Evolutionary conservation across 305 asterid genomes (phyloP).

Genomic region (Ajuga reptans): DNA sequence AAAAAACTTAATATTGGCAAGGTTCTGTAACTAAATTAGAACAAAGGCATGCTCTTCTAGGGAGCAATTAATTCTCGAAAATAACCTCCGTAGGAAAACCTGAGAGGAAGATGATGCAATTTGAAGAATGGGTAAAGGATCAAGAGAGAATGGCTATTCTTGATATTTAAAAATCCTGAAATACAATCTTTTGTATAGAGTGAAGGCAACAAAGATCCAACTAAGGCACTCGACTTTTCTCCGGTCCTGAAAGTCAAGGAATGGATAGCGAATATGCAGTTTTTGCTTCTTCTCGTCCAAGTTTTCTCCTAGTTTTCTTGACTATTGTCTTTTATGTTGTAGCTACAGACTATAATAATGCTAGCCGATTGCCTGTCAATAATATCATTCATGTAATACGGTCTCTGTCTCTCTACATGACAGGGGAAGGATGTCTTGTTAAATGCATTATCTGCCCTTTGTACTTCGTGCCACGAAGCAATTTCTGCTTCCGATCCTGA

Average conservation of each 20-base stretch:
- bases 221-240: not conserved
- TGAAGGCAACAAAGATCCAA: not conserved
- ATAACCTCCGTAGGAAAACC: not conserved
- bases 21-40: not conserved
- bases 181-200: not conserved
- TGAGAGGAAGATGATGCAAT: slow-evolving; percentile 2
- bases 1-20: not conserved
- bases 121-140: not conserved
- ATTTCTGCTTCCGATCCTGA: slow-evolving; percentile 60
- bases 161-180: not conserved
- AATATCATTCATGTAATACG: not conserved
- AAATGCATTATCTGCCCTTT: slow-evolving; percentile 71
- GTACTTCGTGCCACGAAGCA: slow-evolving; percentile 65
- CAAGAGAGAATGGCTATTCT: not conserved
- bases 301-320: slow-evolving; percentile 13
- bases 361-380: slow-evolving; percentile 2
- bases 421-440: slow-evolving; percentile 94
- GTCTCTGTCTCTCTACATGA: slow-evolving; percentile 7
- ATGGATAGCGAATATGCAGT: not conserved
- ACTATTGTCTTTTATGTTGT: slow-evolving; percentile 11
- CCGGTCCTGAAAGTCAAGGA: not conserved
- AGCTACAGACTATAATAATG: not conserved
- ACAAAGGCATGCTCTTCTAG: not conserved
- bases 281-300: slow-evolving; percentile 14
- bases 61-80: not conserved